A percentile compares a stretch with the other conserved stretches of the same genome.
These are phyloP conservation scores for Saraca asoca DNA, from an alignment of 331 rosid genomes.

Conservation along the genomic window DNA sequence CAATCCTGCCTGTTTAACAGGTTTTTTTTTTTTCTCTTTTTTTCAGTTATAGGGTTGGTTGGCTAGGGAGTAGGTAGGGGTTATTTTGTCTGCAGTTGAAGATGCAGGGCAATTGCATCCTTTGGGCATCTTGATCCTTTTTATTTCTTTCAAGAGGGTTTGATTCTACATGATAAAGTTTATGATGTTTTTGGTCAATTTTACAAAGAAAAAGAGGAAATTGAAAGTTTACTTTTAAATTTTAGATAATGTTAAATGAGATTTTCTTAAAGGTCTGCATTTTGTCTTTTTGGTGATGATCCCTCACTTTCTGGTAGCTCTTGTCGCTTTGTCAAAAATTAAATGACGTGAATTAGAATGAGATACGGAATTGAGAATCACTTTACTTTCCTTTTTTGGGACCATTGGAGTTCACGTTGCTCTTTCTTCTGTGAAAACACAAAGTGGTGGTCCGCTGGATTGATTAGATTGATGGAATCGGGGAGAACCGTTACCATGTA, in stretches of 20 bases:
- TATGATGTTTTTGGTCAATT: conserved; percentile 63
- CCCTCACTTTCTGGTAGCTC: not conserved
- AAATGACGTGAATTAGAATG: not conserved
- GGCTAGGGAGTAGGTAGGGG: conserved; percentile 59
- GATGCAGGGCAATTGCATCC: conserved; percentile 69
- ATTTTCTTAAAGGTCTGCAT: not conserved
- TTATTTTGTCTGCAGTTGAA: conserved; percentile 74
- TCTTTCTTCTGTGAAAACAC: too few species aligned
- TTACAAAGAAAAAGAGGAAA: conserved; percentile 53
- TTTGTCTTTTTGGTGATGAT: not conserved
- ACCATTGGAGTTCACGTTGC: not conserved
- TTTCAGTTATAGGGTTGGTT: conserved; percentile 51
- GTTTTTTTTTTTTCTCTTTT: conserved; percentile 13
- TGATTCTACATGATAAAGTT: conserved; percentile 71
- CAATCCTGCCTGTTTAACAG: conserved; percentile 63
- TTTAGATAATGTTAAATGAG: conserved; percentile 31
- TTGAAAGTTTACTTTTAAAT: conserved; percentile 46
- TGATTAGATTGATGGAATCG: too few species aligned
- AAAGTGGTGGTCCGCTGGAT: too few species aligned
- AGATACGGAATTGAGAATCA: not conserved
- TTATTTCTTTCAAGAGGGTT: conserved; percentile 59
- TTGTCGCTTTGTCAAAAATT: not conserved
- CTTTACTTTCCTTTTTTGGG: not conserved
- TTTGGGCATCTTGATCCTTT: conserved; percentile 71
- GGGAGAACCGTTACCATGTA: too few species aligned